These are phyloP conservation scores for Aspergillus eucalypticola DNA, from an alignment of 2,329 filamentous ascomycete genomes.

Conservation along the genomic window DNA sequence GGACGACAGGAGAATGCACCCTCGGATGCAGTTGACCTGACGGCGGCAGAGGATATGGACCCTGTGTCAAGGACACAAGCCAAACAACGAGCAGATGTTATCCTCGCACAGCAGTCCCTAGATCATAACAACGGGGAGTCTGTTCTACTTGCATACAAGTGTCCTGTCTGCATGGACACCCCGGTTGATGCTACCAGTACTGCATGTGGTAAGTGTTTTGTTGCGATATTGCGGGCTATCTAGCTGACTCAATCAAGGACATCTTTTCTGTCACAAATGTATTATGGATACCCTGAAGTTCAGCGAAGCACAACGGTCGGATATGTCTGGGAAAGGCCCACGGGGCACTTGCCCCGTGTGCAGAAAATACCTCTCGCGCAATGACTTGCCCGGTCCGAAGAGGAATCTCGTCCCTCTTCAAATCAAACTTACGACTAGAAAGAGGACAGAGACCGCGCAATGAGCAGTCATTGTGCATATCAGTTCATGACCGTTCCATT, in stretches of 20 bases:
- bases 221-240: not conserved
- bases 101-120: constrained; percentile 46
- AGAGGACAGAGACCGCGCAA: constrained; percentile 12
- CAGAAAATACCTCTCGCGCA: constrained; percentile 42
- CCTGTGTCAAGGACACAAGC: constrained; percentile 49
- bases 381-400: constrained; percentile 36
- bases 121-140: constrained; percentile 35
- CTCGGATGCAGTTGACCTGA: constrained; percentile 55
- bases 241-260: constrained; percentile 45
- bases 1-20: constrained; percentile 18
- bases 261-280: constrained; percentile 66
- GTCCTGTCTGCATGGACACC: constrained; percentile 65
- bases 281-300: constrained; percentile 61
- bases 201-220: constrained; percentile 54
- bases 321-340: constrained; percentile 30
- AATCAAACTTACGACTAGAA: constrained; percentile 38
- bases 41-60: constrained; percentile 43
- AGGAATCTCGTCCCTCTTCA: constrained; percentile 42
- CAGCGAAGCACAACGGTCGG: constrained; percentile 51
- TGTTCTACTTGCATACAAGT: constrained; percentile 53
- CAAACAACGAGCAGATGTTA: constrained; percentile 55
- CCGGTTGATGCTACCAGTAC: constrained; percentile 62
- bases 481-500: not conserved
- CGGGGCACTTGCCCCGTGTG: constrained; percentile 49
- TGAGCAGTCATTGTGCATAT: not conserved